Percentiles rank a stretch among this genome's conserved stretches.
Evolutionary conservation across 2,329 filamentous ascomycete species (phyloP).

Genomic region (Talaromyces sp.): DNA sequence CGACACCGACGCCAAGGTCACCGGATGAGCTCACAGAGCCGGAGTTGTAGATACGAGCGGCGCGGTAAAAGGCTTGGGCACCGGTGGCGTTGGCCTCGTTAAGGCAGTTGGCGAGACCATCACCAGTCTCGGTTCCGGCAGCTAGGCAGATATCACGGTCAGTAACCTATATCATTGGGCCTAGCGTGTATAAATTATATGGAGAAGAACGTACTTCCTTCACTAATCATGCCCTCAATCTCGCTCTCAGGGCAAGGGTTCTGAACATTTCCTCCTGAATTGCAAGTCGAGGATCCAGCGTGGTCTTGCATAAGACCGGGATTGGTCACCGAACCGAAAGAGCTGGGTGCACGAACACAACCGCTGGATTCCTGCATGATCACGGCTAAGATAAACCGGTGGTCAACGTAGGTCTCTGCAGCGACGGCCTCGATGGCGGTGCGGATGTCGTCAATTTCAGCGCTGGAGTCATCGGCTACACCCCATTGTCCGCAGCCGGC

Average conservation of each 20-base stretch:
- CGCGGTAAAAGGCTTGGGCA: conserved; percentile 18
- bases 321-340: conserved; percentile 16
- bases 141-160: not conserved
- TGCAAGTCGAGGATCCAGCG: conserved; percentile 36
- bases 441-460: conserved; percentile 23
- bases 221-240: conserved; percentile 37
- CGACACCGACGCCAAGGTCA: conserved; percentile 34
- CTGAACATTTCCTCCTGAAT: conserved; percentile 21
- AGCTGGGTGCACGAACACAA: conserved; percentile 24
- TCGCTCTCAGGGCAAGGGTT: conserved; percentile 22
- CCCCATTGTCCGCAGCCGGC: conserved; percentile 3
- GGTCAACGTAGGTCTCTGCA: conserved; percentile 24
- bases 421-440: conserved; percentile 29
- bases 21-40: conserved; percentile 23
- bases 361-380: conserved; percentile 30
- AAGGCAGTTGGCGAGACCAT: conserved; percentile 33
- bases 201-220: conserved; percentile 24
- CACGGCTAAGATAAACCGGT: conserved; percentile 30
- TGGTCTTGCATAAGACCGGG: conserved; percentile 36
- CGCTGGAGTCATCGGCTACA: conserved; percentile 16
- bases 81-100: conserved; percentile 23
- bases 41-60: conserved; percentile 33
- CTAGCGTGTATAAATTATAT: not conserved
- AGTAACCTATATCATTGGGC: not conserved
- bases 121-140: conserved; percentile 30